Conservation (phyloP, 2,329 filamentous ascomycete genomes). For the Corinectria fuckeliana region DNA sequence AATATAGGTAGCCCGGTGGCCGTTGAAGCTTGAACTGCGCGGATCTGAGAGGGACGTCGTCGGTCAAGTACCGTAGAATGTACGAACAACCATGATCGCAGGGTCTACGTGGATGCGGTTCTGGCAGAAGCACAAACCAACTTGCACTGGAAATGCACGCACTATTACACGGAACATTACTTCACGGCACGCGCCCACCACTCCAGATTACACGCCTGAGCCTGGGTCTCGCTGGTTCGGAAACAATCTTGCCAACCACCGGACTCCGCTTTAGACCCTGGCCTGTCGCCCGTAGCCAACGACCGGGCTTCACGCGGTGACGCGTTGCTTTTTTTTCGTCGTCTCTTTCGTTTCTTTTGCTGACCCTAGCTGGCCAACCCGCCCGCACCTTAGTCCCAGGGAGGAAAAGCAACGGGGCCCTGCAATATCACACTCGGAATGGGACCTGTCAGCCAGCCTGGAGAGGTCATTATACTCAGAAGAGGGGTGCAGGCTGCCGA, state of each 20-base stretch:
- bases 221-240: background rate
- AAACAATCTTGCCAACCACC: constrained; percentile 2
- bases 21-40: constrained; percentile 11
- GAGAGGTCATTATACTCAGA: background rate
- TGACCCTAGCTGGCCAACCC: background rate
- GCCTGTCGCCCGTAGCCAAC: constrained; percentile 3
- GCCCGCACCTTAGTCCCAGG: background rate
- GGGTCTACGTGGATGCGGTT: too few species aligned
- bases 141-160: background rate
- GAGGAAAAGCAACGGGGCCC: constrained; percentile 9
- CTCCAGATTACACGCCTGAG: background rate
- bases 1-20: background rate
- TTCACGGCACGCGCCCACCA: background rate
- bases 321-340: constrained; percentile 13
- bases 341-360: constrained; percentile 21
- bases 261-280: too few species aligned
- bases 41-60: constrained; percentile 8
- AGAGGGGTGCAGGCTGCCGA: background rate
- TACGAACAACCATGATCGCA: background rate
- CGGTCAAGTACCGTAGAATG: background rate
- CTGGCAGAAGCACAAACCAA: background rate
- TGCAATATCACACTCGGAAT: constrained; percentile 11
- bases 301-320: constrained; percentile 13
- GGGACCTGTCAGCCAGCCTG: constrained; percentile 6
- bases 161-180: background rate